Base-by-base conservation (phyloP, 1,284 basidiomycete genomes). In the Trametes hirsuta region DNA sequence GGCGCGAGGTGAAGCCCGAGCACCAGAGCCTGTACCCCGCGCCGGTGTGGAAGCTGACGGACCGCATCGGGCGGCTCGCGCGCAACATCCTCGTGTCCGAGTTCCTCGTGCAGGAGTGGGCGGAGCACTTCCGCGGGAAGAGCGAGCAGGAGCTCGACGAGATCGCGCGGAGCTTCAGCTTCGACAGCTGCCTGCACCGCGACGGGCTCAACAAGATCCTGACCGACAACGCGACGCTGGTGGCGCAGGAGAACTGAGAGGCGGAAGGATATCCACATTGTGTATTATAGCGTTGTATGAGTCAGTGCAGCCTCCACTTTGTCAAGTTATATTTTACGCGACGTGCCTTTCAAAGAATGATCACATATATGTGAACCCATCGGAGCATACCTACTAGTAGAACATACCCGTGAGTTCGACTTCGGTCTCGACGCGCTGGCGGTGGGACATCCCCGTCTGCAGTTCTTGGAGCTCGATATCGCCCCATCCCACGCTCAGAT, bases 71-170 rank as follows among this genome's bases (percentile, higher is more conserved):
- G 1, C 79, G 85, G 39, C 72, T 87, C 42, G 75, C 84, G n/a
- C 78, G 87, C 50, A 84, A 84, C 66, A 87, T 86, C 47, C 75
- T 91, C 25, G 74, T 91, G 4, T 81, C 81, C 3, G 87, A 91
- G 71, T 86, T 84, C 68, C 73, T 90, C 66, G 80, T 85, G 36
- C 75, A 77, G 59, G 86, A 89, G 68, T 91, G 84, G 81, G 88
- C 87, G 0, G 82, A 83, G 55, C 79, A 83, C 65, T 87, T 91
- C 71, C 72, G 74, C 18, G 86, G 81, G 3, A 79, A 86, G 75
- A 76, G 68, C 44, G 73, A 79, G 66, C 75, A 72, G n/a, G 82
- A 88, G 72, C 72, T 90, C 52, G 86, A 88, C 59, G 78, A 74
- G 62, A 74, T 90, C 15, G 86, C 87, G 11, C 75, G 78, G 68